Percentiles rank a stretch among this genome's conserved stretches.
Evolutionary conservation across 768 basidiomycete species (phyloP).

Genomic region (Coprinopsis strossmayeri): DNA sequence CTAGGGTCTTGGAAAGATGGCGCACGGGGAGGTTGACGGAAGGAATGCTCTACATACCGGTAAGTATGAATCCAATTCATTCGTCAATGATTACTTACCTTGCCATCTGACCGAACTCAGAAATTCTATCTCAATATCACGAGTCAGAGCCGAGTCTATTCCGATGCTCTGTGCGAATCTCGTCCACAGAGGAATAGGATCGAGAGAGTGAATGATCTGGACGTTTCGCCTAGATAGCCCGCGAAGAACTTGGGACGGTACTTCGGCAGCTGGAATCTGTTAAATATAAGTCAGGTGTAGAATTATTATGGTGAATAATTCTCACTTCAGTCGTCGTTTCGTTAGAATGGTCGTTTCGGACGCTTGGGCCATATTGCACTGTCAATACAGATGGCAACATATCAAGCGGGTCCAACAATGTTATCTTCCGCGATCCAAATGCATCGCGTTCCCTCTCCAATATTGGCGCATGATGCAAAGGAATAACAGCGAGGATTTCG

Average conservation of each 20-base stretch:
- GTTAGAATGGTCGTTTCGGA: too few species aligned
- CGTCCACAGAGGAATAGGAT: slow-evolving; percentile 38
- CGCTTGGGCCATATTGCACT: too few species aligned
- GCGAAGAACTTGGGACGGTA: not conserved
- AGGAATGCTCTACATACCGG: slow-evolving; percentile 33
- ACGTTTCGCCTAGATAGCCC: slow-evolving; percentile 11
- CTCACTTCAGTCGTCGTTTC: too few species aligned
- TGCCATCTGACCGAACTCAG: slow-evolving; percentile 49
- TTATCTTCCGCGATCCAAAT: slow-evolving; percentile 30
- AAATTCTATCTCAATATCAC: slow-evolving; percentile 42
- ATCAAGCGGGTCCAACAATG: slow-evolving; percentile 49
- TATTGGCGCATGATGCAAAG: slow-evolving; percentile 40
- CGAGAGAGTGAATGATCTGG: slow-evolving; percentile 9
- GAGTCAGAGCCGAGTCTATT: slow-evolving; percentile 25
- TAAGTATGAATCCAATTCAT: not conserved
- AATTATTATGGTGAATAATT: too few species aligned
- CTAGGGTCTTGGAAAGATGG: slow-evolving; percentile 41
- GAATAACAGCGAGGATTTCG: slow-evolving; percentile 42
- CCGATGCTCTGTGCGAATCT: slow-evolving; percentile 30
- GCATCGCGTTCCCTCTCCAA: slow-evolving; percentile 29
- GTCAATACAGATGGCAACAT: slow-evolving; percentile 41
- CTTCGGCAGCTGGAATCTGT: too few species aligned
- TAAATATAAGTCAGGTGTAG: too few species aligned
- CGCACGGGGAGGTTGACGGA: slow-evolving; percentile 38
- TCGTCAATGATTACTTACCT: slow-evolving; percentile 22